Conservation (phyloP, 1,139 yeast species). For the Suhomyces yuchorum region DNA sequence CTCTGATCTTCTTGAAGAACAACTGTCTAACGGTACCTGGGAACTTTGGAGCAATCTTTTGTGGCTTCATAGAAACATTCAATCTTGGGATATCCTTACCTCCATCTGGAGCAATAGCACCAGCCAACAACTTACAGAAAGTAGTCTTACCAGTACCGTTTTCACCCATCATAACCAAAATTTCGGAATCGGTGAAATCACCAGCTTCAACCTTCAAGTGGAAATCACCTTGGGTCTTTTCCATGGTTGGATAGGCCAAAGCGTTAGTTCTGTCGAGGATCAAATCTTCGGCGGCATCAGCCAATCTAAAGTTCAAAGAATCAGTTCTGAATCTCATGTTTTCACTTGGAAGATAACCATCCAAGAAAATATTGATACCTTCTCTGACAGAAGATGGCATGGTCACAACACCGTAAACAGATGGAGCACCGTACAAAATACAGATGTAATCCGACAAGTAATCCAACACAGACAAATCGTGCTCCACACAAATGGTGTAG, state of each 20-base stretch:
- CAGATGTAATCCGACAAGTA: constrained; percentile 95
- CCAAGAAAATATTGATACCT: constrained; percentile 96
- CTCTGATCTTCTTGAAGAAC: constrained; percentile 93
- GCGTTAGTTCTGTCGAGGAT: constrained; percentile 78
- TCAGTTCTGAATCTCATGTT: constrained; percentile 96
- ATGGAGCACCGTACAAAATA: constrained; percentile 95
- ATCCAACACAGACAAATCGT: constrained; percentile 95
- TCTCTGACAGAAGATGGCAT: constrained; percentile 95
- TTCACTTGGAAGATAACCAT: constrained; percentile 96
- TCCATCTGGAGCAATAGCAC: constrained; percentile 84
- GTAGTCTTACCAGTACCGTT: constrained; percentile 99
- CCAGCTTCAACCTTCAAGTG: constrained; percentile 78
- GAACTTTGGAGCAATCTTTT: constrained; percentile 97
- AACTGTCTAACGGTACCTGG: constrained; percentile 98
- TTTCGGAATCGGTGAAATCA: constrained; percentile 94
- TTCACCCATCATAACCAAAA: constrained; percentile 99
- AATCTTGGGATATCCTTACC: constrained; percentile 78
- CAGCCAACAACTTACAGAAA: constrained; percentile 91
- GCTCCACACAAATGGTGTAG: constrained; percentile 95
- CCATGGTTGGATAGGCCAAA: constrained; percentile 77
- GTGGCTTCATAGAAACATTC: constrained; percentile 97
- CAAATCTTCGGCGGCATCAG: constrained; percentile 85
- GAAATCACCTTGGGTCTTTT: constrained; percentile 95
- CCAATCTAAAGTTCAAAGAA: constrained; percentile 87
- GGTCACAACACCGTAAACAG: constrained; percentile 97